Conservation (phyloP, 2,329 filamentous ascomycete genomes). For the Cercospora brassicicola region DNA sequence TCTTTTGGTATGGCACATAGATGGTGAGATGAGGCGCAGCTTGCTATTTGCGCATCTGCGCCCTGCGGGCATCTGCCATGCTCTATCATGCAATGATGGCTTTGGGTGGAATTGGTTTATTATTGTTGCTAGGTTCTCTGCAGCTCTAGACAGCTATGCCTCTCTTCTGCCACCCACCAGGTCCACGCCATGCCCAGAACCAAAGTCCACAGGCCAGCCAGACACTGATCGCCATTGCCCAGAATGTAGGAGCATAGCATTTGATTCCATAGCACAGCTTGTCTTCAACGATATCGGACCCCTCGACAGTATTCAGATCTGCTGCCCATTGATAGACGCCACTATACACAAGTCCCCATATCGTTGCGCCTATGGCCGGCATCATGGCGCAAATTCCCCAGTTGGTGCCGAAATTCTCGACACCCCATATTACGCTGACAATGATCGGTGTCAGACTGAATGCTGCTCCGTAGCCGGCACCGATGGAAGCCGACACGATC, state of each 20-base stretch:
- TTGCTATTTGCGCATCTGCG: not conserved
- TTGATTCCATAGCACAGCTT: conserved; percentile 75
- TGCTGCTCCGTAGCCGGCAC: conserved; percentile 91
- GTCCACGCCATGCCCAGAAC: conserved; percentile 78
- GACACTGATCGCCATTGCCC: conserved; percentile 79
- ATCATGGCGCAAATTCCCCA: conserved; percentile 95
- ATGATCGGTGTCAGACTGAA: conserved; percentile 79
- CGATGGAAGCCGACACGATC: conserved; percentile 78
- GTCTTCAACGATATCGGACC: conserved; percentile 41
- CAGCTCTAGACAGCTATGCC: conserved; percentile 64
- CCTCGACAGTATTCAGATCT: conserved; percentile 40
- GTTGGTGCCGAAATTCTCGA: conserved; percentile 97
- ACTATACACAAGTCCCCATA: conserved; percentile 91
- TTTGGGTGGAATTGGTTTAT: not conserved
- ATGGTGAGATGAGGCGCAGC: not conserved
- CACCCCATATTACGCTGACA: conserved; percentile 92
- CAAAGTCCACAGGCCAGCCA: conserved; percentile 74
- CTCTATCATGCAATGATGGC: not conserved
- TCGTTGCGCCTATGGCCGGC: conserved; percentile 79
- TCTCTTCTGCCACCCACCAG: conserved; percentile 70
- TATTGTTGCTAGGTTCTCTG: not conserved
- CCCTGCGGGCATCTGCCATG: not conserved
- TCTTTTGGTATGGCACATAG: not conserved
- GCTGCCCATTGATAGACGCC: conserved; percentile 72
- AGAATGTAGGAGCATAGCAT: conserved; percentile 81